Evolutionary conservation across 2,329 filamentous ascomycete genomes (phyloP), one percentile per base, ranked within the genome.

Genomic region (Verticillium zaregamsianum): DNA sequence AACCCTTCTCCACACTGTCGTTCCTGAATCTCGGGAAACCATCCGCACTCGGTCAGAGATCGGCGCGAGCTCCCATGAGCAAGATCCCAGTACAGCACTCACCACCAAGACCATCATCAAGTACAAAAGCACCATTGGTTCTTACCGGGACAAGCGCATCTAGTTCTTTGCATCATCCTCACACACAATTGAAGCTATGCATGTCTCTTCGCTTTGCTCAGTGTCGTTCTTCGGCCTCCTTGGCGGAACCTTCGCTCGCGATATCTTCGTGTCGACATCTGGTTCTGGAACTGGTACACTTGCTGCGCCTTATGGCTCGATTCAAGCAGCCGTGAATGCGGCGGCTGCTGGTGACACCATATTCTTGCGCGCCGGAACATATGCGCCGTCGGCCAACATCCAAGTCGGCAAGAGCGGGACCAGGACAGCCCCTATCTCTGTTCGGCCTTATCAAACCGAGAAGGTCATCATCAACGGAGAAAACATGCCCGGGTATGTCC

Each of bases 381-480:
- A 79, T 66, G 68, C 71, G 32, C 74, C 73, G 1, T 75, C 75
- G 8, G 74, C 72, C 11, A 80, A 80, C 66, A 77, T 80, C 49
- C 76, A 79, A 62, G 72, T 80, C 66, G 75, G 68, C 28, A 74
- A 76, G 62, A 73, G 72, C 60, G 78, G 78, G 15, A 79, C 74
- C 1, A 64, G 68, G 12, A 69, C 72, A 2, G 67, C 72, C 1
- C 77, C 75, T 1, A 76, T 76, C 57, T 78, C 75, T 2, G 68
- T 80, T 32, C 68, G 71, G 8, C 68, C 78, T 0, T 80, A 80
- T 60, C 67, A 71, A 8, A 67, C 64, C 6, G 78, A 80, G 64
- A 74, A 74, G 55, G 77, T 79, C 33, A 73, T 79, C 57, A 70
- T 81, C 40, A 74, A 81, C 66, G 79, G 79, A 56, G 78, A 80